Conservation (phyloP, 2,329 filamentous ascomycete genomes). For the Cadophora gregata region DNA sequence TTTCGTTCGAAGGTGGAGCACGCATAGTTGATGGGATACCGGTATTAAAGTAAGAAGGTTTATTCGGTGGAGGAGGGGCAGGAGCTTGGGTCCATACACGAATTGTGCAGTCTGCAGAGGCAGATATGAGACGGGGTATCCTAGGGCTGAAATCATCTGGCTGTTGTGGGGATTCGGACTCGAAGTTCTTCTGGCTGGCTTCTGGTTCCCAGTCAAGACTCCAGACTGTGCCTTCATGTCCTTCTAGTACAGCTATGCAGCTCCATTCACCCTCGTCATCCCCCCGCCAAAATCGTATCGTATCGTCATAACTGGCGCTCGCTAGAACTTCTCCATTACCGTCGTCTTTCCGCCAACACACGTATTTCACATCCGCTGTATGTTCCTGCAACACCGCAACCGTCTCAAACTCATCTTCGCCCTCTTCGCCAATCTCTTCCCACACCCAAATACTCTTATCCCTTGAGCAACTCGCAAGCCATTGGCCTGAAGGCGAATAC, state of each 20-base stretch:
- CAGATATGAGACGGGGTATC: constrained; percentile 70
- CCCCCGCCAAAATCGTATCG: constrained; percentile 74
- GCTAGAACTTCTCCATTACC: constrained; percentile 77
- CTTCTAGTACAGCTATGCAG: constrained; percentile 81
- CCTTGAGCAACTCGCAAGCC: constrained; percentile 86
- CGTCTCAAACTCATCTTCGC: constrained; percentile 96
- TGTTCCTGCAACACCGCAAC: constrained; percentile 95
- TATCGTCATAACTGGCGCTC: constrained; percentile 93
- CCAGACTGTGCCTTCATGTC: constrained; percentile 90
- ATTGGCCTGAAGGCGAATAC: constrained; percentile 75
- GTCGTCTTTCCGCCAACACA: constrained; percentile 82
- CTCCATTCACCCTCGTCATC: constrained; percentile 63
- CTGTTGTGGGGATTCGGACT: constrained; percentile 30
- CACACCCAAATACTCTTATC: constrained; percentile 99
- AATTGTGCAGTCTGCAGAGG: constrained; percentile 82
- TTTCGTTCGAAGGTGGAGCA: constrained; percentile 72
- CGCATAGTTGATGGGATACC: constrained; percentile 91
- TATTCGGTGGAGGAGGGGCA: constrained; percentile 42
- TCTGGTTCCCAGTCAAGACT: constrained; percentile 73
- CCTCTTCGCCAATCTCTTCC: constrained; percentile 83
- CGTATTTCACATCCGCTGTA: constrained; percentile 91
- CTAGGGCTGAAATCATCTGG: constrained; percentile 54
- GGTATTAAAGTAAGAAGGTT: constrained; percentile 47
- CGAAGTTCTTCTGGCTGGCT: constrained; percentile 34
- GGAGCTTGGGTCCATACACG: constrained; percentile 73